Evolutionary conservation across 2,329 filamentous ascomycete genomes (phyloP), one percentile per base, ranked within the genome.

Genomic region (Lasiodiplodia theobromae): DNA sequence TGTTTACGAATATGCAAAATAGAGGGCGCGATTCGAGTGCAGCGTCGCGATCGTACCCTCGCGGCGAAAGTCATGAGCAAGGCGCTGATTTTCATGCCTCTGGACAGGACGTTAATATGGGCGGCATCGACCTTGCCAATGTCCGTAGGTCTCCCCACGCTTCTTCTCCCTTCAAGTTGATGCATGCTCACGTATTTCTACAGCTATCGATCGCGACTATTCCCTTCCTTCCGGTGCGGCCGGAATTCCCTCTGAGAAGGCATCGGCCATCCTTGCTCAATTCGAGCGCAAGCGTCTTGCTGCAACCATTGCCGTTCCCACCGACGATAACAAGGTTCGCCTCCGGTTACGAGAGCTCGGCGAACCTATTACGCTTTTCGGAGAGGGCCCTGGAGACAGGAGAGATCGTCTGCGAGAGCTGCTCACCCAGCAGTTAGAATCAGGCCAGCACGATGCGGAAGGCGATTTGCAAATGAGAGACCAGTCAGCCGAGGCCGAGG

Each of bases 361-460:
- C n/a, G 92, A 99, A 77, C 96, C 96, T 12, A 89, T 98, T 67
- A 99, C 95, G 0, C 85, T 98, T 0, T 99, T 99, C 72, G 96
- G 94, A 69, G 96, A 99, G 82, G 93, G 92, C 0, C 90, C 91
- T 1, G 90, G 88, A 31, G 95, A 98, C 74, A 86, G 96, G 69
- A 87, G 96, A 82, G 94, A 97, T 76, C 89, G 96, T 71, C 81
- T 99, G 74, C 89, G 96, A 71, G 92, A 93, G 74, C 83, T 97
- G 34, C 83, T 99, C 72, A 90, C 90, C 2, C 88, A 91, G 64
- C 87, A 93, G 71, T 87, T 88, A 1, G 91, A 94, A 77, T 86
- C 87, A 71, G 83, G 81, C 1, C 57, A 47, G 31, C 47, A 54
- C 25, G 89, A 87, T 65, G 82, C 72, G 25, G 74, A 79, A 28